phyloP scores from a whole-genome alignment of 331 rosid genomes.

The Acacia pycnantha region DNA sequence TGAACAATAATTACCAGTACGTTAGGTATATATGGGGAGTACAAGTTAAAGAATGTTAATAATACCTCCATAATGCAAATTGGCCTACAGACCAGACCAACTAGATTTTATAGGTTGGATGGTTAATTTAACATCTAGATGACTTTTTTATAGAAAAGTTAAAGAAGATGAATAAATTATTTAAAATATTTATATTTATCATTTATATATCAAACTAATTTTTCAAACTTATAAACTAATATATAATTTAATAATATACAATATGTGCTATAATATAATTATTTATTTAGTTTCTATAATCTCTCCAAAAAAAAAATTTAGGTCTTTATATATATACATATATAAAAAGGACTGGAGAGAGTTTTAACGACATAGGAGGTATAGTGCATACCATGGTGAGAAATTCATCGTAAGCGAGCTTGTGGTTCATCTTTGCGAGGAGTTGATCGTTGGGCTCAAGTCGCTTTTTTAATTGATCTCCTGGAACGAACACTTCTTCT shows the following conservation, averaged over 20 bases:
- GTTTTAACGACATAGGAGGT: not conserved
- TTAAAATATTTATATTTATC: too few relatives aligned
- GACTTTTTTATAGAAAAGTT: too few relatives aligned
- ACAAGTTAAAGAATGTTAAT: not conserved
- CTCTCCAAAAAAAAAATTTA: too few relatives aligned
- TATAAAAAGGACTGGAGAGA: too few relatives aligned
- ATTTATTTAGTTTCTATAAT: too few relatives aligned
- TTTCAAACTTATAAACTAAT: rapidly evolving
- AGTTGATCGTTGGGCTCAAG: constrained; percentile 36
- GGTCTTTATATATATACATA: too few relatives aligned
- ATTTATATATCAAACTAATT: too few relatives aligned
- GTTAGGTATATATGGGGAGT: not conserved
- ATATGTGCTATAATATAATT: too few relatives aligned
- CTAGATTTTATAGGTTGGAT: too few relatives aligned
- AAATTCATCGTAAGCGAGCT: constrained; percentile 75
- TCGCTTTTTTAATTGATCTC: not conserved
- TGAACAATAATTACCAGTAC: not conserved
- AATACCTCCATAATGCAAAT: too few relatives aligned
- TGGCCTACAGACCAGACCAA: rapidly evolving
- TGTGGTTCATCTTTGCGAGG: constrained; percentile 65
- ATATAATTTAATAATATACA: too few relatives aligned
- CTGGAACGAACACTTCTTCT: constrained; percentile 72
- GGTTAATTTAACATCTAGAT: rapidly evolving
- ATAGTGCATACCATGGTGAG: constrained; percentile 56
- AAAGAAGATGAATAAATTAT: too few relatives aligned